A percentile compares a stretch with the other conserved stretches of the same genome.
Conservation (phyloP, 2,329 filamentous ascomycete species). For the Passalora sequoiae region DNA sequence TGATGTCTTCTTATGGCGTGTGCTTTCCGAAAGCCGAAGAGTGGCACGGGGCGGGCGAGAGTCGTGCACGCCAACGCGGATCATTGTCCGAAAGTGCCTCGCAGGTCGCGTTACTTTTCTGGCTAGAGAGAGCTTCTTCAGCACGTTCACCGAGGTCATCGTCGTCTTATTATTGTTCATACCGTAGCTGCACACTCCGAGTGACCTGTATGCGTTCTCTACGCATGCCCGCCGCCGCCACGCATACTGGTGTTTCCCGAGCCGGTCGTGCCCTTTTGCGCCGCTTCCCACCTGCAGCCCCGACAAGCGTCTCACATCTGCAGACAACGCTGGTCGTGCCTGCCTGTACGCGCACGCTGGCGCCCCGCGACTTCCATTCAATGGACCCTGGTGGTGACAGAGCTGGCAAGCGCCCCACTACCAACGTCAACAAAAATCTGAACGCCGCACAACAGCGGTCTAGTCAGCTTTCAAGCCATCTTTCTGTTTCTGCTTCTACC, state of each 20-base stretch:
- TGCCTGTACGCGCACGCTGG: constrained; percentile 10
- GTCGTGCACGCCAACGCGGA: too few species aligned
- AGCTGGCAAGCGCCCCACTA: constrained; percentile 20
- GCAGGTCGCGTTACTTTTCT: too few species aligned
- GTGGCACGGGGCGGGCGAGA: constrained; percentile 3
- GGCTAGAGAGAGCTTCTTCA: background rate
- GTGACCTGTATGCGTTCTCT: constrained; percentile 13
- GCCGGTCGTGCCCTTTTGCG: constrained; percentile 13
- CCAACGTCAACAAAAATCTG: constrained; percentile 25
- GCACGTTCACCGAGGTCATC: constrained; percentile 11
- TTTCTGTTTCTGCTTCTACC: constrained; percentile 16
- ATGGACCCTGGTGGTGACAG: constrained; percentile 19
- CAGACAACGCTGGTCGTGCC: constrained; percentile 9
- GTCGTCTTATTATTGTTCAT: too few species aligned
- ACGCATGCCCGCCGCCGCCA: constrained; percentile 13
- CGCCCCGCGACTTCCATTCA: constrained; percentile 13
- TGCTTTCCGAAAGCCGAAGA: constrained; percentile 5
- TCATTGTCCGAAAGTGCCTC: too few species aligned
- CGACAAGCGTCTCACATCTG: background rate
- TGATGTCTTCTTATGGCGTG: background rate
- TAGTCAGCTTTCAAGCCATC: constrained; percentile 22
- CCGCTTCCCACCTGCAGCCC: constrained; percentile 2
- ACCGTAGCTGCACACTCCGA: background rate
- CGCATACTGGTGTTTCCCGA: constrained; percentile 5
- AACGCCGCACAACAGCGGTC: constrained; percentile 17